Percentiles rank a stretch among this genome's conserved stretches.
These are phyloP conservation scores for Pyrenochaeta sp. DNA, from an alignment of 2,329 filamentous ascomycete genomes.

Conservation along the genomic window DNA sequence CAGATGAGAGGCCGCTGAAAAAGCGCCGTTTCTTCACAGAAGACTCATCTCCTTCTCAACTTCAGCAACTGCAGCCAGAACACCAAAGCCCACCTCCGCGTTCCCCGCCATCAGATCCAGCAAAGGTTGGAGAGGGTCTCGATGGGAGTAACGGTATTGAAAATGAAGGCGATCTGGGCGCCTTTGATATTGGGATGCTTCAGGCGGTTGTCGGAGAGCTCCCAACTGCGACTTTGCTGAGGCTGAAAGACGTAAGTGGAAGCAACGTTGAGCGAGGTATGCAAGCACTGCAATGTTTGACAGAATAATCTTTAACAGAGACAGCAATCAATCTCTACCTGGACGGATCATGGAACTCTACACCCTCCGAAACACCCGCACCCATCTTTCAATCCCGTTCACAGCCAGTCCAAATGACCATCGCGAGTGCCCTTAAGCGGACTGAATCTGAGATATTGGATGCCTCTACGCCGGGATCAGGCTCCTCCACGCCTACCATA, in stretches of 20 bases:
- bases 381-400: slow-evolving; percentile 27
- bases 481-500: slow-evolving; percentile 24
- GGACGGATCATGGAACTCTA: slow-evolving; percentile 68
- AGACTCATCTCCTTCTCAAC: slow-evolving; percentile 48
- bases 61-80: slow-evolving; percentile 19
- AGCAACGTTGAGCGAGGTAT: slow-evolving; percentile 63
- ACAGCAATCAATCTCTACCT: slow-evolving; percentile 70
- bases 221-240: slow-evolving; percentile 54
- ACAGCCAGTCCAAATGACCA: slow-evolving; percentile 29
- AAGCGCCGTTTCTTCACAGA: slow-evolving; percentile 71
- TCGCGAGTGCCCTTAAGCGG: slow-evolving; percentile 32
- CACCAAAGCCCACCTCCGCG: slow-evolving; percentile 38
- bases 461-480: slow-evolving; percentile 32
- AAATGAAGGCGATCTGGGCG: slow-evolving; percentile 29
- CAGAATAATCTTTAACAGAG: slow-evolving; percentile 15
- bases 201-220: slow-evolving; percentile 67
- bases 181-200: slow-evolving; percentile 65
- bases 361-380: slow-evolving; percentile 17
- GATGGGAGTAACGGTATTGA: slow-evolving; percentile 13
- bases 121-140: slow-evolving; percentile 2
- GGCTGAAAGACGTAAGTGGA: slow-evolving; percentile 60
- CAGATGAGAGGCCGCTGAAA: slow-evolving; percentile 65
- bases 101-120: slow-evolving; percentile 38
- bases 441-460: slow-evolving; percentile 36
- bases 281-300: neutral